Conservation (phyloP, 352 stramenopile species). For the Peronosclerospora sorghi region DNA sequence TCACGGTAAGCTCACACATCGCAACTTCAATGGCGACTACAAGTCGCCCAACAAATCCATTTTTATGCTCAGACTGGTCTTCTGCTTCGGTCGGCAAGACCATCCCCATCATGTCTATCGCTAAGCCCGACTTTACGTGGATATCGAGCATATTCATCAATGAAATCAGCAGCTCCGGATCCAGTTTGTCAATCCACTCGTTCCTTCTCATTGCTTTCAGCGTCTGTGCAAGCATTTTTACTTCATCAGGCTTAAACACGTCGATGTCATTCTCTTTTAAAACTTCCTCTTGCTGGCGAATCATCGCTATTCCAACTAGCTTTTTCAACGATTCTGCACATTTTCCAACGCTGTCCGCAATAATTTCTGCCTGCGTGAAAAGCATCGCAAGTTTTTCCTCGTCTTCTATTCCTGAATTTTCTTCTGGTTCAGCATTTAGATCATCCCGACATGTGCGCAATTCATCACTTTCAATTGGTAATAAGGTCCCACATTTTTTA, state of each 20-base stretch:
- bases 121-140: constrained; percentile 58
- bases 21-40: constrained; percentile 44
- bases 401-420: constrained; percentile 9
- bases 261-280: constrained; percentile 25
- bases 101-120: constrained; percentile 40
- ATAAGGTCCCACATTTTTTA: not conserved
- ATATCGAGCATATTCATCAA: constrained; percentile 46
- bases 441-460: constrained; percentile 14
- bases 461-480: constrained; percentile 9
- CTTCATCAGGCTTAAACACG: constrained; percentile 35
- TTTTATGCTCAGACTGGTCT: not conserved
- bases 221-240: constrained; percentile 52
- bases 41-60: constrained; percentile 8
- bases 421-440: constrained; percentile 5
- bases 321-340: constrained; percentile 41
- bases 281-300: constrained; percentile 20
- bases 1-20: constrained; percentile 64
- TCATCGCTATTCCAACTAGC: constrained; percentile 27
- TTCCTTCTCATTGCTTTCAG: constrained; percentile 65
- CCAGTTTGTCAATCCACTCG: constrained; percentile 40
- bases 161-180: constrained; percentile 39
- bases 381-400: constrained; percentile 17
- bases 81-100: constrained; percentile 16
- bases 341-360: constrained; percentile 52
- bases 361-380: constrained; percentile 41